These are phyloP conservation scores for Macrocybe sp. DNA, from an alignment of 1,284 basidiomycete genomes.

Conservation along the genomic window DNA sequence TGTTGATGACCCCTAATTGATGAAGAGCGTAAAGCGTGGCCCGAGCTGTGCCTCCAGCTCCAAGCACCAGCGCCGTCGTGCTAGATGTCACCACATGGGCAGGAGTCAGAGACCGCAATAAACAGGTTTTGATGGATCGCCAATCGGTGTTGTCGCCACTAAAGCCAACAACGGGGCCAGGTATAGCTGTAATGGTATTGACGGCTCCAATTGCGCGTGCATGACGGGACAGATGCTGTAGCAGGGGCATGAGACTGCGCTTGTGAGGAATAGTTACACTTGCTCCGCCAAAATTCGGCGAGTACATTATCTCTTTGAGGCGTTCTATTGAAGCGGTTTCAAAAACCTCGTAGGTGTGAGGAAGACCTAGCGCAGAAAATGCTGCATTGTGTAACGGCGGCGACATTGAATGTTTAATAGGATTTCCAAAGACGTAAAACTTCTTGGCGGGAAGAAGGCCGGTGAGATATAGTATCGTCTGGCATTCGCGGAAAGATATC, in stretches of 20 bases:
- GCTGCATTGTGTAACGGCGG: conserved; percentile 23
- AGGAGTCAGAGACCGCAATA: conserved; percentile 17
- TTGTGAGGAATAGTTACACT: conserved; percentile 21
- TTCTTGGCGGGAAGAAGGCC: conserved; percentile 17
- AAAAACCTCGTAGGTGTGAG: conserved; percentile 19
- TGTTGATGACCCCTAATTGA: conserved; percentile 20
- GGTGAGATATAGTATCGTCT: conserved; percentile 17
- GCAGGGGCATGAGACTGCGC: conserved; percentile 16
- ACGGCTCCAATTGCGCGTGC: conserved; percentile 21
- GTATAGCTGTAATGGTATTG: conserved; percentile 17
- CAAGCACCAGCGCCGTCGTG: conserved; percentile 22
- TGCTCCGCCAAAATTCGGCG: conserved; percentile 19
- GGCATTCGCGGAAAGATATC: conserved; percentile 19
- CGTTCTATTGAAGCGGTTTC: conserved; percentile 17
- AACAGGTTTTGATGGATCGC: conserved; percentile 19
- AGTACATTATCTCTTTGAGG: conserved; percentile 13
- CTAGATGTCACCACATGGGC: conserved; percentile 20
- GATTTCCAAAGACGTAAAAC: conserved; percentile 22
- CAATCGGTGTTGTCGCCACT: conserved; percentile 22
- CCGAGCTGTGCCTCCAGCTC: conserved; percentile 21
- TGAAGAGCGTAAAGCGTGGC: conserved; percentile 20
- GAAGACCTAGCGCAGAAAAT: conserved; percentile 18
- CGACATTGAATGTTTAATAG: conserved; percentile 24
- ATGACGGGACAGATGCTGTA: conserved; percentile 19
- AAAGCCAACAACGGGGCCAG: conserved; percentile 12